These are phyloP conservation scores for Nicotiana tomentosiformis DNA, from an alignment of 257 asterid genomes.

Conservation along the genomic window DNA sequence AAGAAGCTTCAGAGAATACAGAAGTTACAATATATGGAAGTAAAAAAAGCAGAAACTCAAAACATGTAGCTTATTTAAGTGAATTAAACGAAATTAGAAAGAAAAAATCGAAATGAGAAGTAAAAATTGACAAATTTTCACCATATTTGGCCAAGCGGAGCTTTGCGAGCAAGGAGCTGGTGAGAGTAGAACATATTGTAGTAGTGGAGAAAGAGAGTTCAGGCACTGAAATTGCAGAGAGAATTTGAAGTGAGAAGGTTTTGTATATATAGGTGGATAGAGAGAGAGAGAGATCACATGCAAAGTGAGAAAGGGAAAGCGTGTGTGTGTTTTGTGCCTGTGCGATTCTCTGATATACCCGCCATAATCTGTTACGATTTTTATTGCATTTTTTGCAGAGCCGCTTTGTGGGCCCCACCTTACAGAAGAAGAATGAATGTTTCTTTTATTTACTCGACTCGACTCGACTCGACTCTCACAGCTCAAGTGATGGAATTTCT, in stretches of 20 bases:
- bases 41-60: neutral
- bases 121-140: constrained; percentile 13
- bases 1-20: too few relatives aligned
- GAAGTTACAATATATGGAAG: neutral
- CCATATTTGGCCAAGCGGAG: constrained; percentile 96
- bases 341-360: neutral
- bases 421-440: neutral
- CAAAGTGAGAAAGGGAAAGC: neutral
- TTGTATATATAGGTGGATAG: neutral
- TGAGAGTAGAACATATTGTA: constrained; percentile 75
- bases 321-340: neutral
- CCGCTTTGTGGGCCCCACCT: neutral
- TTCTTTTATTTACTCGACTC: neutral
- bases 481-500: neutral
- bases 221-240: neutral
- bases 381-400: neutral
- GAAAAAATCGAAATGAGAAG: neutral
- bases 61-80: neutral
- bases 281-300: neutral
- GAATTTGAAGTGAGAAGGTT: neutral
- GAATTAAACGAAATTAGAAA: neutral
- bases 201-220: neutral
- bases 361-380: neutral
- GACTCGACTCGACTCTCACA: neutral
- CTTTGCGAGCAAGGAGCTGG: constrained; percentile 88